A percentile compares a stretch with the other conserved stretches of the same genome.
phyloP scores from a whole-genome alignment of 768 basidiomycete species.

The Pleurotus cornucopiae region DNA sequence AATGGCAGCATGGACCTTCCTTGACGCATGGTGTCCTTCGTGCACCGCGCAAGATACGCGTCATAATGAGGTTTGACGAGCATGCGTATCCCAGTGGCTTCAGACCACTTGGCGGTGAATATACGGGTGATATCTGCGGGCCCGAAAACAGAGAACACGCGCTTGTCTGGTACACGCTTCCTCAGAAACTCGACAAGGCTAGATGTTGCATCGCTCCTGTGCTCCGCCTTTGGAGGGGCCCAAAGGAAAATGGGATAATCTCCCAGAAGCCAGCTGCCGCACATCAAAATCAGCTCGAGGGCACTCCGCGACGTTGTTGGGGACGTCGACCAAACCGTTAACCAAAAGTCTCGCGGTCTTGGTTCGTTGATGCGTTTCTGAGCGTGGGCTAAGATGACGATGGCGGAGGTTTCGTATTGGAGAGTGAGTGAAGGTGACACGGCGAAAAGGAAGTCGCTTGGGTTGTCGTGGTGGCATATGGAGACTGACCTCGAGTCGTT shows the following conservation, averaged over 20 bases:
- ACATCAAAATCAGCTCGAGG: slow-evolving; percentile 44
- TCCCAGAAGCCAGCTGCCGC: slow-evolving; percentile 38
- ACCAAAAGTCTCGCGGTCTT: slow-evolving; percentile 31
- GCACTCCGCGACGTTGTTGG: slow-evolving; percentile 20
- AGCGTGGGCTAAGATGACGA: neutral
- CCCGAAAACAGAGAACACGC: slow-evolving; percentile 52
- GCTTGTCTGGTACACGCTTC: slow-evolving; percentile 32
- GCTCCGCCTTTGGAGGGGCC: slow-evolving; percentile 25
- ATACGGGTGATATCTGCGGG: slow-evolving; percentile 32
- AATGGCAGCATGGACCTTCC: slow-evolving; percentile 8
- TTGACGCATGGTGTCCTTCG: slow-evolving; percentile 26
- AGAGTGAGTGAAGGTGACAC: slow-evolving; percentile 31
- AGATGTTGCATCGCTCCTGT: slow-evolving; percentile 27
- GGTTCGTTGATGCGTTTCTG: neutral
- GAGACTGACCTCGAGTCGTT: slow-evolving; percentile 12
- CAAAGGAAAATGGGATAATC: slow-evolving; percentile 53
- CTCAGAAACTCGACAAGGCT: slow-evolving; percentile 33
- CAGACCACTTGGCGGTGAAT: slow-evolving; percentile 43
- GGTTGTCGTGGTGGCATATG: slow-evolving; percentile 32
- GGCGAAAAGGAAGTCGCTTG: slow-evolving; percentile 33
- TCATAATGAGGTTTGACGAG: slow-evolving; percentile 45
- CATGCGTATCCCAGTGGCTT: slow-evolving; percentile 30
- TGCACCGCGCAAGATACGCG: slow-evolving; percentile 44
- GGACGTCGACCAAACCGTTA: slow-evolving; percentile 41
- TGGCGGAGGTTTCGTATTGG: neutral